Conservation (phyloP, 306 rosid species). For the Vigna angularis region DNA sequence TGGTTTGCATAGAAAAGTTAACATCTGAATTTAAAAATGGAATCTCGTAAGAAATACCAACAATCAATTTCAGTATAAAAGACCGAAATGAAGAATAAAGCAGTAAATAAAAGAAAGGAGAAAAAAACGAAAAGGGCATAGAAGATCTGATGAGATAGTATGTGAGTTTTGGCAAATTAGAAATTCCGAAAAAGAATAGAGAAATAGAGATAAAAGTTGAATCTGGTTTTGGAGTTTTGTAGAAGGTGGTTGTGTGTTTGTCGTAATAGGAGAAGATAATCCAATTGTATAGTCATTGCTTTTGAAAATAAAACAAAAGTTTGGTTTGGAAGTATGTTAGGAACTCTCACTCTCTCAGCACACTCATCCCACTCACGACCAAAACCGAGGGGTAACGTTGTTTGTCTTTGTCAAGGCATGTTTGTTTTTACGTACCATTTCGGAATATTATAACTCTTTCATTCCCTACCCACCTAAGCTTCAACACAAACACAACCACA, state of each 20-base stretch:
- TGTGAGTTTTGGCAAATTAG: slow-evolving; percentile 19
- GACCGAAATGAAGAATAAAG: not conserved
- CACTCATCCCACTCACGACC: slow-evolving; percentile 56
- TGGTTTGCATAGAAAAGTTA: not conserved
- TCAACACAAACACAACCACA: slow-evolving; percentile 53
- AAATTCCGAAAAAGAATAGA: slow-evolving; percentile 42
- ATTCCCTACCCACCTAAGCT: slow-evolving; percentile 66
- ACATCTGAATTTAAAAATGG: too few relatives aligned
- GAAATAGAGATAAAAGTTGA: slow-evolving; percentile 58
- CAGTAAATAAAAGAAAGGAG: not conserved
- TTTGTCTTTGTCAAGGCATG: slow-evolving; percentile 74
- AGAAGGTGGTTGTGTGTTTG: slow-evolving; percentile 60
- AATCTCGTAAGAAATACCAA: too few relatives aligned
- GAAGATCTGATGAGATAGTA: not conserved
- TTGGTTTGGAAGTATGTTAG: slow-evolving; percentile 52
- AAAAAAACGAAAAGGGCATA: not conserved
- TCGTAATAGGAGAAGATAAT: slow-evolving; percentile 59
- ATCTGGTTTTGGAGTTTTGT: slow-evolving; percentile 57
- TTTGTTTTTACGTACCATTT: slow-evolving; percentile 60
- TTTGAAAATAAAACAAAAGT: slow-evolving; percentile 55
- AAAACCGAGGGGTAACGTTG: slow-evolving; percentile 46
- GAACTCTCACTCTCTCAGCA: slow-evolving; percentile 49
- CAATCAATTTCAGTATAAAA: too few relatives aligned
- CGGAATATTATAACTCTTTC: slow-evolving; percentile 51
- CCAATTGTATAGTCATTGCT: slow-evolving; percentile 64